Base-by-base conservation (phyloP, 2,329 filamentous ascomycete genomes). In the Exophiala lecanii-corni region DNA sequence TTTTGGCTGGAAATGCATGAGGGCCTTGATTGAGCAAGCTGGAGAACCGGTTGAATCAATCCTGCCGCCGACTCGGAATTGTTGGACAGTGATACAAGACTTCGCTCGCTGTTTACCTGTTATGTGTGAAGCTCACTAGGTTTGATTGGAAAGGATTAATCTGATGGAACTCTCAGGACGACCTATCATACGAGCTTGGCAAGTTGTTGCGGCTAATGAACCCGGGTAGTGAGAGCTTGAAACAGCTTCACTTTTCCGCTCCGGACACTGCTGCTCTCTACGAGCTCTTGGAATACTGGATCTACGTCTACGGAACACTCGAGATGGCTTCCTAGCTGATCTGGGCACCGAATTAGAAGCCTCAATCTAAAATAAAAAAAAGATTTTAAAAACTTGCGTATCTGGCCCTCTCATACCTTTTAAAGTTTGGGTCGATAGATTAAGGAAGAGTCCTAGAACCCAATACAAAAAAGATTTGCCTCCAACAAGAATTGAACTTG, bases 401-500 rank as follows among this genome's bases (percentile, higher is more conserved):
- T n/a, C n/a, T n/a, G n/a, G n/a, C n/a, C n/a, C n/a, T n/a, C n/a
- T n/a, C n/a, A n/a, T n/a, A n/a, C n/a, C n/a, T n/a, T n/a, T n/a
- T n/a, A n/a, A n/a, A n/a, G n/a, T n/a, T n/a, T n/a, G n/a, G n/a
- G n/a, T n/a, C n/a, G n/a, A n/a, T n/a, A n/a, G n/a, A n/a, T n/a
- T n/a, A n/a, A n/a, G n/a, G n/a, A n/a, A n/a, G n/a, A 12, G 7
- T 23, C 16, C 19, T 2, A 20, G 32, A 32, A 31, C 19, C 9
- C 9, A 9, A 31, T n/a, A 15, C 15, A 32, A 36, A 23, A 43
- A 30, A 25, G 15, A 21, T 26, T 15, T 43, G 40, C 40, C 40
- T 43, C 40, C 40, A 43, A 43, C 40, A 43, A 43, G 40, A 43
- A 43, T 43, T 43, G 40, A 43, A 43, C 40, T 43, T 43, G 40